These are phyloP conservation scores for Podospora fimiseda DNA, from an alignment of 495 filamentous ascomycete genomes.

Conservation along the genomic window DNA sequence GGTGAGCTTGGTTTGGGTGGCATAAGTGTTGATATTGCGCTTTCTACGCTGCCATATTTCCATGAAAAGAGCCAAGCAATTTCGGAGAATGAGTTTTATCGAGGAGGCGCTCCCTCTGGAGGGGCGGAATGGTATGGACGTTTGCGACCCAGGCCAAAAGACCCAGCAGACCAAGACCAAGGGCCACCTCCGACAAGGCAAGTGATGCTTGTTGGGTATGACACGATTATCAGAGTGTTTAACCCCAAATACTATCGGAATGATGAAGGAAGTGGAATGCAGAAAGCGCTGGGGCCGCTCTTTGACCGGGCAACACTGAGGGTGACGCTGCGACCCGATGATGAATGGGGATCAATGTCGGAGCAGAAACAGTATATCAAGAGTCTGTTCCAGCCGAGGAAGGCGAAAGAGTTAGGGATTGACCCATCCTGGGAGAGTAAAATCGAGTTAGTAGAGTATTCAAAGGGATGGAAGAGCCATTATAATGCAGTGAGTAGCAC, in stretches of 20 bases:
- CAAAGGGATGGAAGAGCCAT: no score
- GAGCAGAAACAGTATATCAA: constrained; percentile 57
- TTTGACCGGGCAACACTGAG: constrained; percentile 63
- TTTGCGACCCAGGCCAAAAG: no score
- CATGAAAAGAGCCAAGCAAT: constrained; percentile 75
- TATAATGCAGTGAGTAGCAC: constrained; percentile 70
- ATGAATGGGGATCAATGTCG: constrained; percentile 54
- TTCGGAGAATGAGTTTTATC: constrained; percentile 46
- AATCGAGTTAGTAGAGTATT: constrained; percentile 64
- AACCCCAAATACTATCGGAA: constrained; percentile 70
- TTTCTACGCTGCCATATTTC: constrained; percentile 80
- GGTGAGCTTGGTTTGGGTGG: constrained; percentile 11
- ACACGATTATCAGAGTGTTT: constrained; percentile 81
- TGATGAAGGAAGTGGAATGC: constrained; percentile 23
- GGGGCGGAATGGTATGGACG: no score
- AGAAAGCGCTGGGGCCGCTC: constrained; percentile 55
- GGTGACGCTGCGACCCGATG: constrained; percentile 65
- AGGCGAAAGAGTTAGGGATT: constrained; percentile 53
- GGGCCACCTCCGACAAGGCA: constrained; percentile 50
- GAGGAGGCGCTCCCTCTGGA: no score
- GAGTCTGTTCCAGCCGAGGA: constrained; percentile 41
- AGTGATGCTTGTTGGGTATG: constrained; percentile 78
- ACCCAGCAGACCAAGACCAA: not conserved
- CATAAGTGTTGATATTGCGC: constrained; percentile 63
- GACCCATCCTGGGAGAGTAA: constrained; percentile 59